Percentiles rank a stretch among this genome's conserved stretches.
Conservation (phyloP, 345 rosid genomes). For the Linum tenue region DNA sequence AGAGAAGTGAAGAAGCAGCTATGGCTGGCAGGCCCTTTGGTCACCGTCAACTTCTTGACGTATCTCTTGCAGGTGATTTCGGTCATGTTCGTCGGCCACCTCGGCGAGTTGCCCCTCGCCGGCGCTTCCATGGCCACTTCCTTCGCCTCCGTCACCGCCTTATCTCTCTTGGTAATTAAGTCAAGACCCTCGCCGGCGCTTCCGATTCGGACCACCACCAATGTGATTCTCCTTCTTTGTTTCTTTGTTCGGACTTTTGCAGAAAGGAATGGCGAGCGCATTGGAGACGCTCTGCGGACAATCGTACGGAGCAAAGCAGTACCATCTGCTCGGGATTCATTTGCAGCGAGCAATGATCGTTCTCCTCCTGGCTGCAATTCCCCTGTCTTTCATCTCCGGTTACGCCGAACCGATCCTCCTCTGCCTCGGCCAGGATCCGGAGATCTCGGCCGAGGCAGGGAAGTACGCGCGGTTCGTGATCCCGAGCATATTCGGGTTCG, state of each 20-base stretch:
- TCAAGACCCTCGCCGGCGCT: too few species aligned
- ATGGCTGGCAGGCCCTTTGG: conserved; percentile 53
- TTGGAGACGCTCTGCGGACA: background rate
- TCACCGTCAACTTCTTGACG: conserved; percentile 29
- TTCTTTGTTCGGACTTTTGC: background rate
- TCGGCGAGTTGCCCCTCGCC: conserved; percentile 46
- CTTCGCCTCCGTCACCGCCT: conserved; percentile 53
- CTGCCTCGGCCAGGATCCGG: background rate
- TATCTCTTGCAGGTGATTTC: conserved; percentile 48
- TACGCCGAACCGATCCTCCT: background rate
- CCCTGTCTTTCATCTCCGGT: background rate
- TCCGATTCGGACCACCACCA: background rate
- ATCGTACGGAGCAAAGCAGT: background rate
- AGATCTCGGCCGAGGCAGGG: background rate
- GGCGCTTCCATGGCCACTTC: conserved; percentile 66
- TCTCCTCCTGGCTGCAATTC: background rate
- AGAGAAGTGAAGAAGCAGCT: conserved; percentile 55
- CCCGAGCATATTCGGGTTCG: background rate
- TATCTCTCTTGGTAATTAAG: conserved; percentile 40
- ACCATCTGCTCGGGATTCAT: background rate
- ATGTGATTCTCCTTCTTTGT: background rate
- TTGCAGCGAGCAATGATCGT: background rate
- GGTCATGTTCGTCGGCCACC: conserved; percentile 60
- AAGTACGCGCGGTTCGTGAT: background rate
- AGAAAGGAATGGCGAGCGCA: background rate